A percentile compares a stretch with the other conserved stretches of the same genome.
Evolutionary conservation across 805 yeast genomes (phyloP).

Genomic region (Hagleromyces aurorensis): DNA sequence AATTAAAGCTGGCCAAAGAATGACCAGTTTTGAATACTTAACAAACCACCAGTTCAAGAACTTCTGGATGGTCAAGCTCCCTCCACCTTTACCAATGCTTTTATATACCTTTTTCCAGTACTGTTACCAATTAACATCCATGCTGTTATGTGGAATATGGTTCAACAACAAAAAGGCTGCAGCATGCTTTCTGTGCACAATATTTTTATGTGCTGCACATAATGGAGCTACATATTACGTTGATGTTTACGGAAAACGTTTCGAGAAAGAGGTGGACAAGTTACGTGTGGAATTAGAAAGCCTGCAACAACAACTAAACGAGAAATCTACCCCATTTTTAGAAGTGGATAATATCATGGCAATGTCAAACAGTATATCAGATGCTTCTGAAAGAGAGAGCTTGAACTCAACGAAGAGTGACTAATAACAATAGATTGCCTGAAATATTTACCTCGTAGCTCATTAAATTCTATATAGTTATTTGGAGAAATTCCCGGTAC

Average conservation of each 20-base stretch:
- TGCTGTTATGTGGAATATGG: slow-evolving; percentile 88
- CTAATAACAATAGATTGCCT: no score
- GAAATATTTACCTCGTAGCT: no score
- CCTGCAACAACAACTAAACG: slow-evolving; percentile 38
- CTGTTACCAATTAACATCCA: slow-evolving; percentile 75
- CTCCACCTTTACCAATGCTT: slow-evolving; percentile 77
- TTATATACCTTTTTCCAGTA: slow-evolving; percentile 85
- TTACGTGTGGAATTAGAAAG: slow-evolving; percentile 64
- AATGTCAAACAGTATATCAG: slow-evolving; percentile 4
- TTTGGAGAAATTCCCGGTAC: no score
- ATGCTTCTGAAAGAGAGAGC: slow-evolving; percentile 8
- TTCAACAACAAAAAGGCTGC: slow-evolving; percentile 62
- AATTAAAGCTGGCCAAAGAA: slow-evolving; percentile 69
- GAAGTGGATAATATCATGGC: neutral
- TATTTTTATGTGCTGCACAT: slow-evolving; percentile 75
- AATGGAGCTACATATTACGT: slow-evolving; percentile 94
- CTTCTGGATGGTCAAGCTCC: slow-evolving; percentile 79
- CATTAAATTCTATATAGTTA: no score
- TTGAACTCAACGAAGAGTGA: slow-evolving; percentile 5
- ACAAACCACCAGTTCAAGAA: slow-evolving; percentile 59
- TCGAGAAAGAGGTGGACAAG: slow-evolving; percentile 74
- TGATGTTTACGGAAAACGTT: slow-evolving; percentile 83
- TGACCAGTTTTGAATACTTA: slow-evolving; percentile 80
- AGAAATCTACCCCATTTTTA: no score
- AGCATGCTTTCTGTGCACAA: slow-evolving; percentile 54